Evolutionary conservation across 345 rosid species (phyloP).

Genomic region (Eucalyptus victrix): DNA sequence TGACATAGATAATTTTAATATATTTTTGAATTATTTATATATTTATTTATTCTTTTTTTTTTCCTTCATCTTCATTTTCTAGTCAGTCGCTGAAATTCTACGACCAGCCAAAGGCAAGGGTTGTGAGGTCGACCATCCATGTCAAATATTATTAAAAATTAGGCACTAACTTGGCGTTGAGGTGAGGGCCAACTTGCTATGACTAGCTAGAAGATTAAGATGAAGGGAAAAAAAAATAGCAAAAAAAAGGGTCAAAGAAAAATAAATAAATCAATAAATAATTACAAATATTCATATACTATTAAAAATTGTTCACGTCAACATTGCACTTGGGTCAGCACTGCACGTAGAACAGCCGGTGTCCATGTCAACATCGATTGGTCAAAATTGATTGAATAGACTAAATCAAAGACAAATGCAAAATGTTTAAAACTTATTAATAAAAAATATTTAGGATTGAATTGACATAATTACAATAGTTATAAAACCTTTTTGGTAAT

Average conservation of each 20-base stretch:
- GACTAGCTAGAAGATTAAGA: background rate
- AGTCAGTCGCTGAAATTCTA: accelerated
- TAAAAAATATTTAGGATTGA: accelerated
- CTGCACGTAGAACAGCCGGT: accelerated
- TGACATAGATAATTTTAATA: no score
- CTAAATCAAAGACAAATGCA: accelerated
- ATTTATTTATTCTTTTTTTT: no score
- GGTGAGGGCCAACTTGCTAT: accelerated
- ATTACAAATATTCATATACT: accelerated
- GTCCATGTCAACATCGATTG: accelerated
- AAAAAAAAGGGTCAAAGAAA: no score
- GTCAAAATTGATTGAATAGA: accelerated
- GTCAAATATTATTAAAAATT: background rate
- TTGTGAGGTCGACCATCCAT: accelerated
- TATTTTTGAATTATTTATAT: no score
- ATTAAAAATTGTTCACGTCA: no score
- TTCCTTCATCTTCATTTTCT: background rate
- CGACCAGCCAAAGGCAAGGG: background rate
- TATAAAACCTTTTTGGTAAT: background rate
- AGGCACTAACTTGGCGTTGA: accelerated
- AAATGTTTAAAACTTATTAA: accelerated
- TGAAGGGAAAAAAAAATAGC: background rate
- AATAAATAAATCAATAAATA: no score
- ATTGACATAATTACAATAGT: accelerated
- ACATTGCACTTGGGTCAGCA: accelerated